Evolutionary conservation across 1,284 basidiomycete genomes (phyloP).

Genomic region (Microbotryomycetes sp.): DNA sequence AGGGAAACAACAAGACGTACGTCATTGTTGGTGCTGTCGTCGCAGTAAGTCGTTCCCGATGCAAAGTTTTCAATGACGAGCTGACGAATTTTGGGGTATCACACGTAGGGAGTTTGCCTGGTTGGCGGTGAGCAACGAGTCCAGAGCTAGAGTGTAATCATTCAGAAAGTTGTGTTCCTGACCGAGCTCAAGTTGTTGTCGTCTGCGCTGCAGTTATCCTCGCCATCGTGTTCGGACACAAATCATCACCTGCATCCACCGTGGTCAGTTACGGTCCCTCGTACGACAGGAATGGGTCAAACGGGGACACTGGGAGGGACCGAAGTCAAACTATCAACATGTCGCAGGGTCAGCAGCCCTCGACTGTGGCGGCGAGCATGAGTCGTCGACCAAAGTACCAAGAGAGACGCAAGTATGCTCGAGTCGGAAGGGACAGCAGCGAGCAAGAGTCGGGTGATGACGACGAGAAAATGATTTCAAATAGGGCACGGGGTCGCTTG

Average conservation of each 20-base stretch:
- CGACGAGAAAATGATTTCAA: neutral
- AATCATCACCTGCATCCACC: neutral
- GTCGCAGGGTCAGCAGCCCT: neutral
- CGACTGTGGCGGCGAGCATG: neutral
- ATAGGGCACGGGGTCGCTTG: neutral
- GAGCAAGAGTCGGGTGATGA: too few species aligned
- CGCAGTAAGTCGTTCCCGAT: neutral
- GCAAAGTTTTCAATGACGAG: neutral
- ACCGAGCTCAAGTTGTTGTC: neutral
- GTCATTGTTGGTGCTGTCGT: neutral
- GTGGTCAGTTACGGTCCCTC: neutral
- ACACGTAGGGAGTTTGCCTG: neutral
- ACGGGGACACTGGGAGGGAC: neutral
- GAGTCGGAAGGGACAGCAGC: neutral
- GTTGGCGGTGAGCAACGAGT: neutral
- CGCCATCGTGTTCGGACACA: neutral
- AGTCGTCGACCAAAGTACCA: neutral
- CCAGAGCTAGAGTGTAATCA: too few species aligned
- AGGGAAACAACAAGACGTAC: neutral
- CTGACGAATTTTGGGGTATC: neutral
- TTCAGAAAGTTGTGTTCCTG: too few species aligned
- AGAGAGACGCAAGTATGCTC: neutral
- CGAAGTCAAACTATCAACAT: too few species aligned
- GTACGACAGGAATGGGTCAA: neutral
- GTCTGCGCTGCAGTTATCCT: neutral